Evolutionary conservation across 257 asterid species (phyloP).

Genomic region (Thymus mandschuricus): DNA sequence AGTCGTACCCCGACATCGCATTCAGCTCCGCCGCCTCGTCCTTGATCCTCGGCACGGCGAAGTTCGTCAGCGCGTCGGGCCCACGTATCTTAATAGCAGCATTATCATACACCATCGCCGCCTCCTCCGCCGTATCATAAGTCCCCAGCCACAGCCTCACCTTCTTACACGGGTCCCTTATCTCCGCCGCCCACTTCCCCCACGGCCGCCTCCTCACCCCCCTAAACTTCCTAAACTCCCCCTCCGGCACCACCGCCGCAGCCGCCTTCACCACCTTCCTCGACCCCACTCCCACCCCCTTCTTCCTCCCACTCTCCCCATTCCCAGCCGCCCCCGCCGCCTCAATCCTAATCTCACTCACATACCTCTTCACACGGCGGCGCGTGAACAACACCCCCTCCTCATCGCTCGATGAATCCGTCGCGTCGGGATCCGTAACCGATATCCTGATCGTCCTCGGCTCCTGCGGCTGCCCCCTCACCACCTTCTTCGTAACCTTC

Average conservation of each 20-base stretch:
- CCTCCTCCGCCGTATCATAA: slow-evolving; percentile 74
- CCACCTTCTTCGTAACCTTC: slow-evolving; percentile 37
- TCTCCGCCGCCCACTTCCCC: slow-evolving; percentile 86
- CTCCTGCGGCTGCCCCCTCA: slow-evolving; percentile 32
- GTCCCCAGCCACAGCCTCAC: slow-evolving; percentile 73
- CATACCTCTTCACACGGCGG: slow-evolving; percentile 61
- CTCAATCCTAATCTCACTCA: slow-evolving; percentile 60
- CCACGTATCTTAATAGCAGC: slow-evolving; percentile 76
- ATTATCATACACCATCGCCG: slow-evolving; percentile 74
- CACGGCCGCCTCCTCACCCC: slow-evolving; percentile 79
- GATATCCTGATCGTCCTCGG: slow-evolving; percentile 55
- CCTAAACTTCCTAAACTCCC: slow-evolving; percentile 49
- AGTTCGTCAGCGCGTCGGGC: slow-evolving; percentile 67
- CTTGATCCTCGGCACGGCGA: slow-evolving; percentile 30
- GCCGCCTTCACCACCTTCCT: slow-evolving; percentile 36
- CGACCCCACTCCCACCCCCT: slow-evolving; percentile 36
- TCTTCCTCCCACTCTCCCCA: slow-evolving; percentile 16
- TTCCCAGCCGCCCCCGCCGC: neutral
- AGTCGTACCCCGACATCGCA: slow-evolving; percentile 52
- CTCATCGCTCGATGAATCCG: slow-evolving; percentile 81
- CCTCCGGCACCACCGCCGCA: slow-evolving; percentile 4
- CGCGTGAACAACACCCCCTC: slow-evolving; percentile 52
- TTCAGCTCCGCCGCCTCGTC: slow-evolving; percentile 30
- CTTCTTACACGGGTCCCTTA: slow-evolving; percentile 59
- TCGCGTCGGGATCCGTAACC: slow-evolving; percentile 77